phyloP scores from a whole-genome alignment of 345 rosid genomes.

The Gossypioides kirkii region DNA sequence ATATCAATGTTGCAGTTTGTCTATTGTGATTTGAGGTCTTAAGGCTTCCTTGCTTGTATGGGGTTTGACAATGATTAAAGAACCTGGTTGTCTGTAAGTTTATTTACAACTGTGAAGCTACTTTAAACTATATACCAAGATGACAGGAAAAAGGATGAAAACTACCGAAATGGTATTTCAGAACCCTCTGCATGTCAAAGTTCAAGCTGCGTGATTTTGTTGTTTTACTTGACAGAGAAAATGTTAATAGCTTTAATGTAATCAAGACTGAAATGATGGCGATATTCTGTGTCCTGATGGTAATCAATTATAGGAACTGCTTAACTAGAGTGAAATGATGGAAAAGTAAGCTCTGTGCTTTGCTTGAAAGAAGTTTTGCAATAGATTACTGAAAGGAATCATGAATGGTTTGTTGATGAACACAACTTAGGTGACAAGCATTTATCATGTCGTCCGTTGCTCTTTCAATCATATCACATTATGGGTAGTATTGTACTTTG shows the following conservation, averaged over 20 bases:
- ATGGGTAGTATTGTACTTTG: not conserved
- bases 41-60: not conserved
- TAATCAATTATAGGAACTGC: not conserved
- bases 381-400: not conserved
- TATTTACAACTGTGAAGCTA: not conserved
- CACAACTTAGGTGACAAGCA: not conserved
- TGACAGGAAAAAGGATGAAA: not conserved
- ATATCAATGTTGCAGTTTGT: not conserved
- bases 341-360: not conserved
- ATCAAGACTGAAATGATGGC: not conserved
- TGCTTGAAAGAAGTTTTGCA: not conserved
- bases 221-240: not conserved
- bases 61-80: not conserved
- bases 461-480: not conserved
- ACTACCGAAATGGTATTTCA: not conserved
- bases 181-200: not conserved
- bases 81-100: not conserved
- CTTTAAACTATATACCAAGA: not conserved
- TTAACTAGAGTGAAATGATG: not conserved
- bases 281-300: not conserved
- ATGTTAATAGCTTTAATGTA: not conserved
- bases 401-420: not conserved
- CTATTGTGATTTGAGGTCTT: not conserved
- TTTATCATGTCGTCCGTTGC: not conserved
- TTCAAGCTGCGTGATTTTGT: not conserved